Conservation (phyloP, 73 alveolate species). For the Loxodes magnus region DNA sequence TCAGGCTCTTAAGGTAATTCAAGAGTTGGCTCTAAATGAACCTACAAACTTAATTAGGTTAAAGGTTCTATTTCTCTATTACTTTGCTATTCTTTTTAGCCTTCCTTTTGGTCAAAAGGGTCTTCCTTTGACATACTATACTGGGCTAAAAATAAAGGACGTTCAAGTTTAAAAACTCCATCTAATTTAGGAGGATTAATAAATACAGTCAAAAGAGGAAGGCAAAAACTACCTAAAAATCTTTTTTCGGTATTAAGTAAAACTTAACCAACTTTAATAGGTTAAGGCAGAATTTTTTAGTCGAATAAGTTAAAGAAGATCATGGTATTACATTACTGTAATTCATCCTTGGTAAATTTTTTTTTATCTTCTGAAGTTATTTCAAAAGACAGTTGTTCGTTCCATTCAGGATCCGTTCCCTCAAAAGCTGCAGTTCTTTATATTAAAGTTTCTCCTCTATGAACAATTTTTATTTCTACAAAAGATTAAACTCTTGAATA, state of each 20-base stretch:
- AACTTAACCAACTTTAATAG: slow-evolving; percentile 25
- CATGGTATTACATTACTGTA: slow-evolving; percentile 69
- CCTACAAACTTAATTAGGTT: slow-evolving; percentile 60
- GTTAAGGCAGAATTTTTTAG: slow-evolving; percentile 34
- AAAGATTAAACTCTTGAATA: slow-evolving; percentile 61
- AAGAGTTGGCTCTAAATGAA: slow-evolving; percentile 77
- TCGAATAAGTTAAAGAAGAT: slow-evolving; percentile 84
- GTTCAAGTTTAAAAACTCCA: slow-evolving; percentile 83
- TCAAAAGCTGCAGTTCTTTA: slow-evolving; percentile 79
- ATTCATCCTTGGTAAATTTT: slow-evolving; percentile 74
- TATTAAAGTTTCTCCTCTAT: slow-evolving; percentile 51
- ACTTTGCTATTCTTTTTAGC: slow-evolving; percentile 19
- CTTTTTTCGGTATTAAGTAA: slow-evolving; percentile 40
- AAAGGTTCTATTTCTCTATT: slow-evolving; percentile 29
- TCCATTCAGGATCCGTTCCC: slow-evolving; percentile 97
- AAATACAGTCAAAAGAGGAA: slow-evolving; percentile 67
- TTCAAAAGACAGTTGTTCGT: slow-evolving; percentile 61
- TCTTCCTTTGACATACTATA: slow-evolving; percentile 36
- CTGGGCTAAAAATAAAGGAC: slow-evolving; percentile 79
- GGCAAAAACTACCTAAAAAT: slow-evolving; percentile 72
- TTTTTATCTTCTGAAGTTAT: slow-evolving; percentile 6
- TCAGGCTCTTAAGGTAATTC: slow-evolving; percentile 80
- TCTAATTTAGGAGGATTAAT: slow-evolving; percentile 83
- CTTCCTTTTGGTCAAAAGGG: slow-evolving; percentile 10
- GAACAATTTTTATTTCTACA: slow-evolving; percentile 70